These are phyloP conservation scores for Bipolaris bicolor DNA, from an alignment of 2,329 filamentous ascomycete genomes.

Conservation along the genomic window DNA sequence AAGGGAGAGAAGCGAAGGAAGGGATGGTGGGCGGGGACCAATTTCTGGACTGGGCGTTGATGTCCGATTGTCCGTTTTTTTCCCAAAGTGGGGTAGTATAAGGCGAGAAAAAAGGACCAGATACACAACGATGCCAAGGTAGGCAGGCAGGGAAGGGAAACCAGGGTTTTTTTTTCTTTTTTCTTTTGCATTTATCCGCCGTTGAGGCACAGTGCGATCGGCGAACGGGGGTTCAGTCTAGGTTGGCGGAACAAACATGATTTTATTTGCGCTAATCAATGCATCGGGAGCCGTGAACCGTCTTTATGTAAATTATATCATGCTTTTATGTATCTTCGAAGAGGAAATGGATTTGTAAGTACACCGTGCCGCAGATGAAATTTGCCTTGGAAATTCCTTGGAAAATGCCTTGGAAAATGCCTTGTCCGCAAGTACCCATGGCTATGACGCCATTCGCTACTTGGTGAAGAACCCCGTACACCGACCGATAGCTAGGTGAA, in stretches of 20 bases:
- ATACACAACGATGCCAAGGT: no score
- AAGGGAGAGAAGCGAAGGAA: no score
- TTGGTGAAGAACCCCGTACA: not conserved
- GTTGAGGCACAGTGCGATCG: not conserved
- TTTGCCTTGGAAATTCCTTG: not conserved
- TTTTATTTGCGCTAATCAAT: not conserved
- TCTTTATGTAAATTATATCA: not conserved
- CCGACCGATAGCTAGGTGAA: not conserved
- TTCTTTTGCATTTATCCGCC: not conserved
- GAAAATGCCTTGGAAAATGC: not conserved
- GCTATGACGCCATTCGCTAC: not conserved
- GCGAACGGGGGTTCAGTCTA: constrained; percentile 3
- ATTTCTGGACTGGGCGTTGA: no score
- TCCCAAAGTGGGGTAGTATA: no score
- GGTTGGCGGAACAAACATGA: not conserved
- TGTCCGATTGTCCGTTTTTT: no score
- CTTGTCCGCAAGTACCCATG: not conserved
- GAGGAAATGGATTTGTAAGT: not conserved
- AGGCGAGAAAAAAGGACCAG: no score
- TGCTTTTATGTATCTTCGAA: not conserved
- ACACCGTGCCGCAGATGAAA: not conserved
- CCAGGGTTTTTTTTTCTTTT: not conserved
- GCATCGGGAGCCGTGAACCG: not conserved
- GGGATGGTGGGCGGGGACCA: no score
- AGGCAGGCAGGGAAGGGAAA: no score